Percentiles rank a stretch among this genome's conserved stretches.
These are phyloP conservation scores for Beauveria caledonica DNA, from an alignment of 2,329 filamentous ascomycete genomes.

Conservation along the genomic window DNA sequence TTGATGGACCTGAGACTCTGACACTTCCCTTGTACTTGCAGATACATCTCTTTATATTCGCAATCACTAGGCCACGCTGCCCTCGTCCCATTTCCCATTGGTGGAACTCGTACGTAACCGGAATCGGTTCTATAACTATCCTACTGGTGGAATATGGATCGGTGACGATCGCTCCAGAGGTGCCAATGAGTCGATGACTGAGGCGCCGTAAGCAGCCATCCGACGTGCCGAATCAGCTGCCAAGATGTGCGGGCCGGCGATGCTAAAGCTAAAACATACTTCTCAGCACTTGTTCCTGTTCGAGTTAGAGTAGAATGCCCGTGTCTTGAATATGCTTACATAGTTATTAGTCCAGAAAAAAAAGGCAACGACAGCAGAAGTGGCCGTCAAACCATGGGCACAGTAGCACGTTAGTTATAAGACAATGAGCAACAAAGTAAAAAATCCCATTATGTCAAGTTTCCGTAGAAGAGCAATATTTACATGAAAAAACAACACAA, in stretches of 20 bases:
- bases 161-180: not conserved
- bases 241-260: not conserved
- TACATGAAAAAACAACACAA: not conserved
- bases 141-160: slow-evolving; percentile 7
- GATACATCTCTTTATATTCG: not conserved
- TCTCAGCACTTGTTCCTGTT: not conserved
- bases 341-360: too few relatives aligned
- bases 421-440: too few relatives aligned
- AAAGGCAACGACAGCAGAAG: too few relatives aligned
- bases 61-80: not conserved
- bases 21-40: not conserved
- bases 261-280: not conserved
- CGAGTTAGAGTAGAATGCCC: too few relatives aligned
- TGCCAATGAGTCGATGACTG: not conserved
- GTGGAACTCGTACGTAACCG: too few relatives aligned
- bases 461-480: too few relatives aligned
- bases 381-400: too few relatives aligned
- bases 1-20: not conserved
- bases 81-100: not conserved
- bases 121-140: too few relatives aligned
- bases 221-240: not conserved
- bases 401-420: too few relatives aligned
- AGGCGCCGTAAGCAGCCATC: not conserved
- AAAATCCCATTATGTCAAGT: too few relatives aligned
- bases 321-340: too few relatives aligned